Conservation (phyloP, 768 basidiomycete species). For the Cyclocybe cylindracea region DNA sequence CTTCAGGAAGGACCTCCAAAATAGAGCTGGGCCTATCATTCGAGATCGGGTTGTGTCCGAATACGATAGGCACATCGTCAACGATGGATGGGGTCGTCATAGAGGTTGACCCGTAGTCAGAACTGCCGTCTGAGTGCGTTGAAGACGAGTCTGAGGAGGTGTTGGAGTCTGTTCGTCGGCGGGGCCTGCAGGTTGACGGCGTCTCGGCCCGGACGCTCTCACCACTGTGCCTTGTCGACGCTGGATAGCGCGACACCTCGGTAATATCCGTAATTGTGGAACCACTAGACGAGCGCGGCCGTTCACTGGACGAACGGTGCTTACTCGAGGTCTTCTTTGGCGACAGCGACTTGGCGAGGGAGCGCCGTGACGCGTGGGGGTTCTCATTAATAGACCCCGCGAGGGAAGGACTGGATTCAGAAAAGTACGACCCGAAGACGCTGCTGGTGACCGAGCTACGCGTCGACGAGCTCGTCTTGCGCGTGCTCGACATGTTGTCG, state of each 20-base stretch:
- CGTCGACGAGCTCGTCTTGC: slow-evolving; percentile 17
- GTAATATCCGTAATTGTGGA: slow-evolving; percentile 16
- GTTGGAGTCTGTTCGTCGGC: slow-evolving; percentile 37
- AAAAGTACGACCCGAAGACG: slow-evolving; percentile 61
- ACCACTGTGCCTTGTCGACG: slow-evolving; percentile 15
- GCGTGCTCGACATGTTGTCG: slow-evolving; percentile 52
- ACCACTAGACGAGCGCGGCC: not conserved
- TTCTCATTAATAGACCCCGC: slow-evolving; percentile 13
- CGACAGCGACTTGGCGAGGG: slow-evolving; percentile 10
- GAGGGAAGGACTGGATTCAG: slow-evolving; percentile 36
- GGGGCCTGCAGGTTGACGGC: slow-evolving; percentile 15
- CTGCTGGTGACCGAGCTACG: slow-evolving; percentile 53
- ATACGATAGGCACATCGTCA: slow-evolving; percentile 41
- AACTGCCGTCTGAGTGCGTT: slow-evolving; percentile 35
- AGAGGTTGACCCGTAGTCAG: slow-evolving; percentile 27
- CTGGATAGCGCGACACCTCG: slow-evolving; percentile 12
- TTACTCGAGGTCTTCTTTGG: too few relatives aligned
- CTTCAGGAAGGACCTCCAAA: slow-evolving; percentile 56
- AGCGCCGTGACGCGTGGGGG: slow-evolving; percentile 15
- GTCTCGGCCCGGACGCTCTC: slow-evolving; percentile 14
- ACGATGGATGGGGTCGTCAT: slow-evolving; percentile 33
- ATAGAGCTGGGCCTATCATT: slow-evolving; percentile 30
- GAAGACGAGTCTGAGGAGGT: slow-evolving; percentile 48
- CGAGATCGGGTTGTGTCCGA: slow-evolving; percentile 42
- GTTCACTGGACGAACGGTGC: too few relatives aligned